Evolutionary conservation across 2,329 filamentous ascomycete genomes (phyloP).

Genomic region (Annulohypoxylon truncatum): DNA sequence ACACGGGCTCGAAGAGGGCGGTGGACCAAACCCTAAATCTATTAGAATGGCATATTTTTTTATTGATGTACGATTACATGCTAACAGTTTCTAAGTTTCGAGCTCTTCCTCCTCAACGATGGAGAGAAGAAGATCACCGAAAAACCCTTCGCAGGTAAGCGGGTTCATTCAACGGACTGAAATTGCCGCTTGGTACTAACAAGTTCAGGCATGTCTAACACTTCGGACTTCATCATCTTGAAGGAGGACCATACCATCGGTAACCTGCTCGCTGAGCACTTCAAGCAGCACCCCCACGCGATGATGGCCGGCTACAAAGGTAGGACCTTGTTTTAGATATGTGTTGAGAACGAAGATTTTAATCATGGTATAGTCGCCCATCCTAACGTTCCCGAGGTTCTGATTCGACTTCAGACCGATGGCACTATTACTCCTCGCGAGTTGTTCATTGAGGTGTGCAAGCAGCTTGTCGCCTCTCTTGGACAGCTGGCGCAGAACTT

Average conservation of each 20-base stretch:
- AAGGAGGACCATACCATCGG: slow-evolving; percentile 98
- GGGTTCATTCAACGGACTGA: slow-evolving; percentile 8
- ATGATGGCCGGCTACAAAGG: slow-evolving; percentile 93
- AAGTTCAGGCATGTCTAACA: slow-evolving; percentile 80
- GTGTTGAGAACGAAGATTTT: slow-evolving; percentile 50
- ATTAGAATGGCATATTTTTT: not conserved
- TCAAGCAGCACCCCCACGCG: slow-evolving; percentile 86
- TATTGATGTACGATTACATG: slow-evolving; percentile 33
- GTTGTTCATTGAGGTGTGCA: slow-evolving; percentile 82
- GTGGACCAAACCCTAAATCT: not conserved
- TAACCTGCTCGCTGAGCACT: slow-evolving; percentile 87
- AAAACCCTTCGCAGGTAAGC: slow-evolving; percentile 87
- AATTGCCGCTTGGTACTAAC: slow-evolving; percentile 2
- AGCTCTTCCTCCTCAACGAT: slow-evolving; percentile 83
- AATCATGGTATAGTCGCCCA: slow-evolving; percentile 60
- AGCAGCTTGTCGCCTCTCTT: slow-evolving; percentile 84
- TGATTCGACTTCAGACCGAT: slow-evolving; percentile 90
- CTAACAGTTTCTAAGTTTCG: slow-evolving; percentile 72
- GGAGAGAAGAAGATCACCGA: slow-evolving; percentile 95
- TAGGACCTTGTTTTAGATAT: slow-evolving; percentile 56
- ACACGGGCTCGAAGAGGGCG: not conserved
- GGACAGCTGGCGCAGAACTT: slow-evolving; percentile 86
- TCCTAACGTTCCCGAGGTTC: slow-evolving; percentile 70
- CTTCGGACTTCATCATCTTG: slow-evolving; percentile 93
- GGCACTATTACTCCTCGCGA: slow-evolving; percentile 90